phyloP scores from a whole-genome alignment of 2,329 filamentous ascomycete species.

The Dichotomopilus funicola region DNA sequence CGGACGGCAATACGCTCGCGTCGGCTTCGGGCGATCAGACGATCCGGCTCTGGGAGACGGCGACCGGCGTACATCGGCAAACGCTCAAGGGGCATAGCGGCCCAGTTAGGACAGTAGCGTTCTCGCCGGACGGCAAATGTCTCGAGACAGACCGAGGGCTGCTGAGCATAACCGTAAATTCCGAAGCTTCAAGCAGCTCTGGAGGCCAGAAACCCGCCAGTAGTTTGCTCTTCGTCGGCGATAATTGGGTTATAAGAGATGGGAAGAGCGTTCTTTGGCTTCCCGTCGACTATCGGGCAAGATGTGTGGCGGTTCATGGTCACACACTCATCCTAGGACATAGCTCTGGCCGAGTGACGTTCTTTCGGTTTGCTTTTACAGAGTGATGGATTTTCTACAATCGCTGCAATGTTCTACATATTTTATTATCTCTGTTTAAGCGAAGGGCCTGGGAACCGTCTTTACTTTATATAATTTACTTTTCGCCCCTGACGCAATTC shows the following conservation, averaged over 20 bases:
- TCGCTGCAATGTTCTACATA: not conserved
- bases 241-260: not conserved
- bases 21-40: no score
- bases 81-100: not conserved
- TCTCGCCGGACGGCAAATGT: not conserved
- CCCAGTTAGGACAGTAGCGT: not conserved
- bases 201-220: not conserved
- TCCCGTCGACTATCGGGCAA: not conserved
- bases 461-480: not conserved
- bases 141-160: slow-evolving; percentile 1
- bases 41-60: no score
- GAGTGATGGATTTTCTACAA: not conserved
- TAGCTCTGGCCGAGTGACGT: slow-evolving; percentile 7
- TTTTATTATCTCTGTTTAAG: not conserved
- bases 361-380: slow-evolving; percentile 1
- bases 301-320: not conserved
- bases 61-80: not conserved
- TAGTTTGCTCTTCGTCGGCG: not conserved
- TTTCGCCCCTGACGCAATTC: not conserved
- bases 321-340: slow-evolving; percentile 17
- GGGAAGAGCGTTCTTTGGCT: not conserved
- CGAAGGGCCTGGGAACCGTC: not conserved
- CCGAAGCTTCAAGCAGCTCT: not conserved
- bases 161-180: not conserved
- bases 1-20: no score